phyloP scores from a whole-genome alignment of 441 rosid genomes.

The Aquilaria agallochum region DNA sequence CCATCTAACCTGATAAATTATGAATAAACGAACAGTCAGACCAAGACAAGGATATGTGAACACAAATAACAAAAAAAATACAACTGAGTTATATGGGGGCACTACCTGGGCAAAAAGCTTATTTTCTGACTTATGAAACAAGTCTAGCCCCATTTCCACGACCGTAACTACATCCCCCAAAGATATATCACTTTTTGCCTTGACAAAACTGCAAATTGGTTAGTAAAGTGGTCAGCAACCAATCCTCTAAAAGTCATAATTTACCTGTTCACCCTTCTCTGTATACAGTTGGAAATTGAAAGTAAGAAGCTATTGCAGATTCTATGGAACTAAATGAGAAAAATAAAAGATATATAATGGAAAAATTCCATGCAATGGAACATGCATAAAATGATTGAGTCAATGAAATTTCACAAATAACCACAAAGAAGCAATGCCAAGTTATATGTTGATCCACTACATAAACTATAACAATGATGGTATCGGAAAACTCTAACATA shows the following conservation, averaged over 20 bases:
- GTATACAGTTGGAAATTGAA: too few relatives aligned
- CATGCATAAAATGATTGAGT: too few relatives aligned
- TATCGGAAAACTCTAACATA: too few relatives aligned
- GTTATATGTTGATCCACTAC: too few relatives aligned
- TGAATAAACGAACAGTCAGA: slow-evolving; percentile 17
- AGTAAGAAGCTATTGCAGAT: too few relatives aligned
- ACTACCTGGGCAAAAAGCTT: slow-evolving; percentile 90
- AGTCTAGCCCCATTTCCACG: slow-evolving; percentile 63
- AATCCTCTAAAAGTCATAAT: slow-evolving; percentile 2
- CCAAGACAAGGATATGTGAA: slow-evolving; percentile 16
- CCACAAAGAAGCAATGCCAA: too few relatives aligned
- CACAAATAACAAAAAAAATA: slow-evolving; percentile 10
- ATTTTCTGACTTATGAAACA: slow-evolving; percentile 66
- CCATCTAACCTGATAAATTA: slow-evolving; percentile 87
- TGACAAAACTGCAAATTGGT: slow-evolving; percentile 56
- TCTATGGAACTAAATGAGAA: too few relatives aligned
- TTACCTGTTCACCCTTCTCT: too few relatives aligned
- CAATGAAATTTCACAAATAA: too few relatives aligned
- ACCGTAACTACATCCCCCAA: slow-evolving; percentile 75
- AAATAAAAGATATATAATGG: too few relatives aligned
- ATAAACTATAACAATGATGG: too few relatives aligned
- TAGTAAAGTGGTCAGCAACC: slow-evolving; percentile 13
- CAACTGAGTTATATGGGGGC: slow-evolving; percentile 10
- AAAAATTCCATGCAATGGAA: too few relatives aligned
- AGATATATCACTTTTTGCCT: slow-evolving; percentile 87